Conservation (phyloP, 495 filamentous ascomycete species). For the Aspergillus heteromorphus region DNA sequence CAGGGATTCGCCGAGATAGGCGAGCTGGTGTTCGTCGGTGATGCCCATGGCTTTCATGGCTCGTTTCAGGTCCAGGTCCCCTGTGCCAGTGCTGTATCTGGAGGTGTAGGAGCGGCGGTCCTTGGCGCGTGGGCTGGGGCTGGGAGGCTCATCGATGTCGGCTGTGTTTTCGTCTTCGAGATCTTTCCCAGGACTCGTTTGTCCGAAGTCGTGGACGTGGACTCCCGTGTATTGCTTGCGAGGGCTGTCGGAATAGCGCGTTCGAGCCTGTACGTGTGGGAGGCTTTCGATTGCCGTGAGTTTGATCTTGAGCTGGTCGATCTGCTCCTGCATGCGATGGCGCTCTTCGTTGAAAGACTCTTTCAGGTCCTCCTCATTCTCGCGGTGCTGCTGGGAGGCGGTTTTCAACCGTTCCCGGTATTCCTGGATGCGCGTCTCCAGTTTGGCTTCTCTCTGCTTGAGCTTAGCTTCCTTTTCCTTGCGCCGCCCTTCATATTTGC, state of each 20-base stretch:
- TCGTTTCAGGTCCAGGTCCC: constrained; percentile 25
- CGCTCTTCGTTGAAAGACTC: constrained; percentile 31
- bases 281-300: constrained; percentile 25
- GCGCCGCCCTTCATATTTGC: constrained; percentile 44
- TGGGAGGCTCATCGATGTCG: constrained; percentile 34
- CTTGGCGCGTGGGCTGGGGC: constrained; percentile 39
- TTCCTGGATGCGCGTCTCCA: constrained; percentile 43
- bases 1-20: constrained; percentile 26
- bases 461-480: constrained; percentile 48
- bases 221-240: constrained; percentile 30
- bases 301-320: constrained; percentile 27
- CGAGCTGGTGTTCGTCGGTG: constrained; percentile 28
- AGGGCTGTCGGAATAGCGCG: constrained; percentile 27
- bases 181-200: constrained; percentile 18
- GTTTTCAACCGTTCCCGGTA: constrained; percentile 39
- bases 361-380: constrained; percentile 33
- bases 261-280: constrained; percentile 18
- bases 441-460: constrained; percentile 42
- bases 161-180: constrained; percentile 27
- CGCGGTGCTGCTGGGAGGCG: constrained; percentile 30
- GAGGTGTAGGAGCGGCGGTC: constrained; percentile 18
- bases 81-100: constrained; percentile 17
- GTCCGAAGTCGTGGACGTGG: constrained; percentile 29
- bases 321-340: constrained; percentile 30
- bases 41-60: constrained; percentile 20